Conservation (phyloP, 179 eudicot genomes). For the Silene noctiflora region DNA sequence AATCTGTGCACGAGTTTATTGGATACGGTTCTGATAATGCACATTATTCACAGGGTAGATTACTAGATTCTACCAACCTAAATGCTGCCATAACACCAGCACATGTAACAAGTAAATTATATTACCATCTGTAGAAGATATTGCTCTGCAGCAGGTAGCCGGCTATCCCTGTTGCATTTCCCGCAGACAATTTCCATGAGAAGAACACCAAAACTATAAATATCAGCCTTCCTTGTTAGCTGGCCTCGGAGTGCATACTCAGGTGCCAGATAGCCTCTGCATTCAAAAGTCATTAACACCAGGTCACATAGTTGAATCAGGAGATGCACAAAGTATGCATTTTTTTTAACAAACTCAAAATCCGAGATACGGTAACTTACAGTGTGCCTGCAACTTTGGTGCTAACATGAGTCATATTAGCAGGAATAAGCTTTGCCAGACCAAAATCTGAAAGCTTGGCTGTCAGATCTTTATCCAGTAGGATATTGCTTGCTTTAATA, state of each 20-base stretch:
- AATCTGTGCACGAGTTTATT: too few relatives aligned
- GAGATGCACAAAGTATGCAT: too few relatives aligned
- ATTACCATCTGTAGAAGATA: conserved; percentile 75
- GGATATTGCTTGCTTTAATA: conserved; percentile 87
- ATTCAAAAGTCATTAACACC: conserved; percentile 3
- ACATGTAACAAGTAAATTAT: neutral
- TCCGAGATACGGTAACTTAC: conserved; percentile 43
- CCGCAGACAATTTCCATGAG: conserved; percentile 65
- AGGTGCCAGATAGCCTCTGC: conserved; percentile 72
- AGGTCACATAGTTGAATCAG: too few relatives aligned
- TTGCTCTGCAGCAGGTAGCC: conserved; percentile 49
- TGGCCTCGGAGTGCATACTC: conserved; percentile 66
- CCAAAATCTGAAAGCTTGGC: conserved; percentile 94
- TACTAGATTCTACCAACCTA: too few relatives aligned
- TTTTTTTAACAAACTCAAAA: too few relatives aligned
- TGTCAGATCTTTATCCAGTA: conserved; percentile 69
- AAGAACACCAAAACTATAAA: conserved; percentile 66
- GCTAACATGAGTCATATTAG: conserved; percentile 64
- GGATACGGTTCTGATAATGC: too few relatives aligned
- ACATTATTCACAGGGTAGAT: too few relatives aligned
- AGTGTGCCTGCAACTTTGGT: conserved; percentile 89
- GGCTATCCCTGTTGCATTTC: conserved; percentile 47
- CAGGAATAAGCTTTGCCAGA: conserved; percentile 79
- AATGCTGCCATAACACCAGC: neutral
- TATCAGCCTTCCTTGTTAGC: conserved; percentile 58